Conservation (phyloP, 78 protist species). For the Dictyostelium discoideum region DNA sequence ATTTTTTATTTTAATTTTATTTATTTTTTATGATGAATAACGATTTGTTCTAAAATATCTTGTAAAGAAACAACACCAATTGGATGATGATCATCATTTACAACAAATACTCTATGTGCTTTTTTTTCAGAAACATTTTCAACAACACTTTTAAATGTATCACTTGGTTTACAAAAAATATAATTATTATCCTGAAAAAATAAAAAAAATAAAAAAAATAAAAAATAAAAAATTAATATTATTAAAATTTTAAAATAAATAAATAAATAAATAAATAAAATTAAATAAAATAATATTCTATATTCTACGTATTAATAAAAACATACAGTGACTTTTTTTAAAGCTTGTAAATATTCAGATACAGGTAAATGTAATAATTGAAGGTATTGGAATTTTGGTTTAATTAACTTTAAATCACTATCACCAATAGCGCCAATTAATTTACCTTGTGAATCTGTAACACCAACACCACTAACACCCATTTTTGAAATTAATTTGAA, state of each 20-base stretch:
- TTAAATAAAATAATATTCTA: not conserved
- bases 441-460: not conserved
- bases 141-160: conserved; percentile 35
- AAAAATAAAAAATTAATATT: not conserved
- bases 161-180: conserved; percentile 17
- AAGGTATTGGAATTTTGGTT: conserved; percentile 55
- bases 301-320: too few relatives aligned
- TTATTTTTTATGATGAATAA: not conserved
- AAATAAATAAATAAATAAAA: not conserved
- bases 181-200: not conserved
- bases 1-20: not conserved
- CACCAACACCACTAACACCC: conserved; percentile 61
- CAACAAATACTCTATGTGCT: conserved; percentile 49
- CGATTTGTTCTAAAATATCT: conserved; percentile 59
- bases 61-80: conserved; percentile 24
- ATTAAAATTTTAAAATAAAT: not conserved
- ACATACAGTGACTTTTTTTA: conserved; percentile 11
- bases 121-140: conserved; percentile 11
- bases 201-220: too few relatives aligned
- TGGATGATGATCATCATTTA: conserved; percentile 12
- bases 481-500: conserved; percentile 40
- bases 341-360: conserved; percentile 7
- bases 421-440: conserved; percentile 36
- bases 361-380: conserved; percentile 42
- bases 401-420: conserved; percentile 45